phyloP scores from a whole-genome alignment of 345 rosid species.

The Brassica napus region DNA sequence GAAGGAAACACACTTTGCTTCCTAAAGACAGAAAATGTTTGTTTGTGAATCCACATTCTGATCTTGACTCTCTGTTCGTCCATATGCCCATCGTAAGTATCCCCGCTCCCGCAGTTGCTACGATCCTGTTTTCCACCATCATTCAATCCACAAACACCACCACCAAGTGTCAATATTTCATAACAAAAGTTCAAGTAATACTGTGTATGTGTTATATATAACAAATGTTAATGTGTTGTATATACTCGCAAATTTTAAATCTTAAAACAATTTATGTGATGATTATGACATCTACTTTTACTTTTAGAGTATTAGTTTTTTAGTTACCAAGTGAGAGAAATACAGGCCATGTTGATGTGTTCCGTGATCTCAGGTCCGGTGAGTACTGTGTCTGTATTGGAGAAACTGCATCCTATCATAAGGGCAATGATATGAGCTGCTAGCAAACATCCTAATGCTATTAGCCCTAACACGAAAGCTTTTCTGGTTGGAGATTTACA shows the following conservation, averaged over 20 bases:
- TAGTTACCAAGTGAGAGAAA: constrained; percentile 17
- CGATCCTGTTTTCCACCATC: background rate
- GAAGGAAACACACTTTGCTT: constrained; percentile 27
- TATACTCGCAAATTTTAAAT: background rate
- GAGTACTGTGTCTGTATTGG: background rate
- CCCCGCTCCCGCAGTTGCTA: background rate
- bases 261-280: background rate
- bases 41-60: constrained; percentile 22
- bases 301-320: background rate
- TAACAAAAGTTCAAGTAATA: background rate
- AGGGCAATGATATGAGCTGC: constrained; percentile 19
- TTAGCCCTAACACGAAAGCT: constrained; percentile 24
- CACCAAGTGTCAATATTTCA: background rate
- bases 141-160: background rate
- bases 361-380: background rate
- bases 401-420: constrained; percentile 15
- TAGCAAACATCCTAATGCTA: constrained; percentile 18
- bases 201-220: background rate
- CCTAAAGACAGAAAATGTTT: background rate
- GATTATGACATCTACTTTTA: background rate
- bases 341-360: background rate
- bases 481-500: constrained; percentile 31
- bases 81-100: constrained; percentile 22
- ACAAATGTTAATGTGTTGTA: constrained; percentile 2
- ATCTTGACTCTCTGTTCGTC: constrained; percentile 30